A percentile compares a stretch with the other conserved stretches of the same genome.
Conservation (phyloP, 805 yeast species). For the Metschnikowia reukaufii region DNA sequence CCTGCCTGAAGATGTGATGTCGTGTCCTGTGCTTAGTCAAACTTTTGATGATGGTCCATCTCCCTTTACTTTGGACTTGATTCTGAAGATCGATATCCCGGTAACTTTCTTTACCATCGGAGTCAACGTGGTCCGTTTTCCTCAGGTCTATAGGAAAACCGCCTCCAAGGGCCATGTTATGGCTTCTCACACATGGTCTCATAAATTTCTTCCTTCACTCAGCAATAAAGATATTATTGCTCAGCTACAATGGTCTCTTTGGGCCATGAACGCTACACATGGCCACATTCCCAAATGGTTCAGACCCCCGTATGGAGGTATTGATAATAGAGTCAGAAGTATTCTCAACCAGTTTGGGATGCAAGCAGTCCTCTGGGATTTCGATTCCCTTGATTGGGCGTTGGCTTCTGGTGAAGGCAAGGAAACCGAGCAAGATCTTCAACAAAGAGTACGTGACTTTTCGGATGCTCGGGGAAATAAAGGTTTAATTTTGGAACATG, state of each 20-base stretch:
- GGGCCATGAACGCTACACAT: conserved; percentile 97
- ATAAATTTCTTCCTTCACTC: conserved; percentile 75
- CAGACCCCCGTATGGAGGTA: conserved; percentile 95
- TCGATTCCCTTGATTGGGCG: conserved; percentile 90
- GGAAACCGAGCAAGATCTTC: conserved; percentile 53
- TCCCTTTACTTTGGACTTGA: conserved; percentile 59
- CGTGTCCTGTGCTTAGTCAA: conserved; percentile 76
- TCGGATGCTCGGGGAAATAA: conserved; percentile 23
- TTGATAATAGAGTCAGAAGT: conserved; percentile 80
- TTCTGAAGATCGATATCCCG: conserved; percentile 49
- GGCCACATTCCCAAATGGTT: conserved; percentile 87
- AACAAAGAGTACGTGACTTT: conserved; percentile 59
- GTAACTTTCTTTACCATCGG: conserved; percentile 88
- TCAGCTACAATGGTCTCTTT: conserved; percentile 89
- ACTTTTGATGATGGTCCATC: conserved; percentile 97
- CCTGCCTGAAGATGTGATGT: conserved; percentile 68
- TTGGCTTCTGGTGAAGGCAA: conserved; percentile 40
- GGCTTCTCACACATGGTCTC: conserved; percentile 93
- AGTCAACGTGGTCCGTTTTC: conserved; percentile 70
- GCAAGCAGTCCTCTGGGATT: conserved; percentile 88
- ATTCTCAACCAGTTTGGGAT: conserved; percentile 83
- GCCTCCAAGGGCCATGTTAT: conserved; percentile 68
- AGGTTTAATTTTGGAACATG: conserved; percentile 88
- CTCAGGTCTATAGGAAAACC: conserved; percentile 64
- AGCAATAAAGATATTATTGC: conserved; percentile 82